phyloP scores from a whole-genome alignment of 371 early-diverging fungal species.

The Mucor saturninus region DNA sequence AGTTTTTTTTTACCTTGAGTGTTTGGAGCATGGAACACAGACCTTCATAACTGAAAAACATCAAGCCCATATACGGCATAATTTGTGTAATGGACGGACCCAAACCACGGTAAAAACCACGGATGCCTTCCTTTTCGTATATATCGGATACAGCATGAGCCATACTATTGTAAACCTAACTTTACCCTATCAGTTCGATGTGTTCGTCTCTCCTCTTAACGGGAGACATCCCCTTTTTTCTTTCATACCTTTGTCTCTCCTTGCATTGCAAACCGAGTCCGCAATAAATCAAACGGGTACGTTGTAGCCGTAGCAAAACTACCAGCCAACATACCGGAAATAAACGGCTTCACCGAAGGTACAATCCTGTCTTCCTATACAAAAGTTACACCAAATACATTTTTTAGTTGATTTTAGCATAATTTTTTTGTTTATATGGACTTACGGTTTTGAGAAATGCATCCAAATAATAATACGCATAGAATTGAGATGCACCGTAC shows the following conservation, averaged over 20 bases:
- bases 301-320: conserved; percentile 75
- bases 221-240: too few relatives aligned
- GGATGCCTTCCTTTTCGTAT: conserved; percentile 68
- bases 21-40: conserved; percentile 42
- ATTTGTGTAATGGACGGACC: conserved; percentile 82
- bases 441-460: conserved; percentile 25
- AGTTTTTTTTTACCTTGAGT: conserved; percentile 26
- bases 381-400: too few relatives aligned
- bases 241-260: conserved; percentile 53
- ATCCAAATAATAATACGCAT: conserved; percentile 64
- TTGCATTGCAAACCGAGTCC: conserved; percentile 89
- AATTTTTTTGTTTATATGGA: background rate
- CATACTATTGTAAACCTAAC: conserved; percentile 64
- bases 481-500: conserved; percentile 88
- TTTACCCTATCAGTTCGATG: background rate
- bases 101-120: conserved; percentile 87
- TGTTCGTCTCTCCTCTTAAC: too few relatives aligned
- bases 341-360: conserved; percentile 51
- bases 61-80: conserved; percentile 89
- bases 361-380: conserved; percentile 24
- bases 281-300: conserved; percentile 89
- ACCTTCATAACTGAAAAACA: conserved; percentile 75
- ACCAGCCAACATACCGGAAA: conserved; percentile 77
- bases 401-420: background rate
- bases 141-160: conserved; percentile 66